Conservation (phyloP, 2,329 filamentous ascomycete genomes). For the Trichoderma simmonsii region DNA sequence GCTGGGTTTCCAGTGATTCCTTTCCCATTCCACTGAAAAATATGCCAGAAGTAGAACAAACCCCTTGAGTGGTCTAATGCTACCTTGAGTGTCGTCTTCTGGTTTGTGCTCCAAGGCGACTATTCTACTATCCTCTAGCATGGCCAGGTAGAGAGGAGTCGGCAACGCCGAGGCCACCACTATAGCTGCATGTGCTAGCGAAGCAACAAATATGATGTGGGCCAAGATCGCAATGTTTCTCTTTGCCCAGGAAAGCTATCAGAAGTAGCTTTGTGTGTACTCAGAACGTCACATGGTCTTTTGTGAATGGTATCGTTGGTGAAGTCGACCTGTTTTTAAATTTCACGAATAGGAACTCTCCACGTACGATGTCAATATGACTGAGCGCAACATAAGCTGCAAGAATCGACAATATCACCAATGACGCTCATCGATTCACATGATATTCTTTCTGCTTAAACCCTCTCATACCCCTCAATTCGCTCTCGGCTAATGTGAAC, state of each 20-base stretch:
- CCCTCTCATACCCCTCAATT: neutral
- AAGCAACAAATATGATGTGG: neutral
- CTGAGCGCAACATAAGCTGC: neutral
- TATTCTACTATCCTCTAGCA: neutral
- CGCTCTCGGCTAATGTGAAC: neutral
- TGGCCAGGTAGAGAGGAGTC: neutral
- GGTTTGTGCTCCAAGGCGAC: neutral
- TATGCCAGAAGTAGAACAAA: neutral
- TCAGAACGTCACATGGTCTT: neutral
- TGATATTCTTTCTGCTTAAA: neutral
- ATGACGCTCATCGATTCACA: neutral
- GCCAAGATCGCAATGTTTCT: neutral
- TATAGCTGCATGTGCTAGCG: neutral
- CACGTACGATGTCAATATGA: neutral
- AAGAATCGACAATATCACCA: neutral
- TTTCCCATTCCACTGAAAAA: neutral
- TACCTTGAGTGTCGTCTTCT: neutral
- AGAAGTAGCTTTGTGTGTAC: neutral
- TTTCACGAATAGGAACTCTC: neutral
- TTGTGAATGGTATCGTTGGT: neutral
- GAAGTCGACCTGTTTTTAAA: neutral
- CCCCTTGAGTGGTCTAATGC: neutral
- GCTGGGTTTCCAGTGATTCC: neutral
- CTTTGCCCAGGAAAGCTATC: neutral
- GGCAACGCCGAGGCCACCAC: neutral